phyloP scores from a whole-genome alignment of 179 eudicot genomes.

The Silene vulgaris region DNA sequence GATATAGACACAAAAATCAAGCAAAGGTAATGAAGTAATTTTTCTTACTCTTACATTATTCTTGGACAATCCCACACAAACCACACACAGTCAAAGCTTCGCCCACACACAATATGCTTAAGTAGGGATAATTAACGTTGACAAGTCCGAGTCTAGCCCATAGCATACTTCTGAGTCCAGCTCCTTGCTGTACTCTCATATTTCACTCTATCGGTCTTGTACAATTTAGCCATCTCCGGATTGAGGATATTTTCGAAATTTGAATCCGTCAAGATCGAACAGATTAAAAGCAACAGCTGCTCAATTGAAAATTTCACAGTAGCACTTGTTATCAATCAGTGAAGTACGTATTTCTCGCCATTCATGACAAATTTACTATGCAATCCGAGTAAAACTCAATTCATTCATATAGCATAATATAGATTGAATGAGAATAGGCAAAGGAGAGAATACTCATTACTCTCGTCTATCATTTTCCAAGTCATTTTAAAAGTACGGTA shows the following conservation, averaged over 20 bases:
- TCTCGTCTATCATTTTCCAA: too few species aligned
- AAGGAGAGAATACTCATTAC: too few species aligned
- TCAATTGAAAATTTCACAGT: conserved; percentile 6
- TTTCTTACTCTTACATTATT: too few species aligned
- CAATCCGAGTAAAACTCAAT: background rate
- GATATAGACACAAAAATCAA: too few species aligned
- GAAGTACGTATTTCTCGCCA: too few species aligned
- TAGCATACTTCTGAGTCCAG: conserved; percentile 48
- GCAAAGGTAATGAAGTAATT: too few species aligned
- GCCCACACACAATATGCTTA: background rate
- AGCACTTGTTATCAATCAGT: too few species aligned
- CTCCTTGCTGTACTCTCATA: conserved; percentile 45
- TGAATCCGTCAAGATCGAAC: conserved; percentile 39
- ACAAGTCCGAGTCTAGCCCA: conserved; percentile 27
- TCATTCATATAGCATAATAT: background rate
- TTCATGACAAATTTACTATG: too few species aligned
- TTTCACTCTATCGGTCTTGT: conserved; percentile 37
- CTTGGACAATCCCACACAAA: too few species aligned
- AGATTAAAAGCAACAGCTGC: conserved; percentile 39
- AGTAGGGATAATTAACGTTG: background rate
- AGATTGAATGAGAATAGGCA: too few species aligned
- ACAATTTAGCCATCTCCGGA: conserved; percentile 44
- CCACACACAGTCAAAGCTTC: background rate
- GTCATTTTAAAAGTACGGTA: too few species aligned
- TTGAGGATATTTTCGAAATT: conserved; percentile 37